Base-by-base conservation (phyloP, 2,329 filamentous ascomycete species). In the Cercospora zeina region DNA sequence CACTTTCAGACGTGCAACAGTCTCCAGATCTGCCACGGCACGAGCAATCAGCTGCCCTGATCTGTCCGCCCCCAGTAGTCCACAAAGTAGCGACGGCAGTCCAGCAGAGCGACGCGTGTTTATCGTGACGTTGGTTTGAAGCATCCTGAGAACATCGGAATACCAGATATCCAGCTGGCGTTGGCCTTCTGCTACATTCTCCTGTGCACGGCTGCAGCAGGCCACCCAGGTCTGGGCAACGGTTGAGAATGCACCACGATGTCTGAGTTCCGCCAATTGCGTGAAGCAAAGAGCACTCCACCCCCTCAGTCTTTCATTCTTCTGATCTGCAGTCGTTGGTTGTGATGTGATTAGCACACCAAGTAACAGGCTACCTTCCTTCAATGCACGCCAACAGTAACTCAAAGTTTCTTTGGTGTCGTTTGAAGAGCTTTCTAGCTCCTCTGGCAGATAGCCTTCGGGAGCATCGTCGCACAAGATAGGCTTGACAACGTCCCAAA, bases 381-480 rank as follows among this genome's bases (percentile, higher is more conserved):
- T 93, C n/a, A 97, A 82, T 5, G 92, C 91, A 69, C 95, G 86
- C 83, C 96, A 99, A 65, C 92, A 96, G 75, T 95, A 99, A 67
- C 93, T 97, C 51, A 99, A 77, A 16, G 96, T 83, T 69, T 96
- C 91, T 72, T 97, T 97, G 0, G 91, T 92, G 56, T 89, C 88
- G 1, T 87, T 89, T 4, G 88, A 83, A 14, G 85, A 78, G 34
- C 89, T 87, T 39, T 89, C 88, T n/a, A 91, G 75, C 27, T 93
- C 90, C 56, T 93, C 87, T 0, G 88, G 89, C 3, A 91, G 79
- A 74, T 95, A 88, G 0, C 93, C 93, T 77, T 99, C 95, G 0
- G 96, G 95, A 0, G 95, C 96, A 76, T 97, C 95, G 65, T 96
- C 89, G 71, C 95, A 99, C 0, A 99, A 83, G 3, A 96, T 85